Evolutionary conservation across 169 alveolate genomes (phyloP).

Genomic region (Babesia ovata): DNA sequence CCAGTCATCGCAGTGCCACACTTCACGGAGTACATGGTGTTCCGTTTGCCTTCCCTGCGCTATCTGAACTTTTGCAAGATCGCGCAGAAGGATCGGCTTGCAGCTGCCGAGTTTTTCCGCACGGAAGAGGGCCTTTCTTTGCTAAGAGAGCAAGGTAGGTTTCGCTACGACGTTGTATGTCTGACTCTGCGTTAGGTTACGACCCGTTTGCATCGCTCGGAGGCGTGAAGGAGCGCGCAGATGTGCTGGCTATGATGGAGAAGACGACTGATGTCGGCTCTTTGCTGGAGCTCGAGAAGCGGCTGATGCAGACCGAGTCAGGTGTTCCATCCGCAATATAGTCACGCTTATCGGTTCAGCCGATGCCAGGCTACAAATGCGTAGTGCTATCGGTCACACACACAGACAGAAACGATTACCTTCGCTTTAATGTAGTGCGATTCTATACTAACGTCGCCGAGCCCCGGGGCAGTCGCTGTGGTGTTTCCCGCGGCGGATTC

Average conservation of each 20-base stretch:
- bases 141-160: constrained; percentile 17
- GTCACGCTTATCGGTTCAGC: background rate
- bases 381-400: background rate
- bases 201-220: background rate
- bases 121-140: constrained; percentile 54
- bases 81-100: constrained; percentile 72
- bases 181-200: constrained; percentile 4
- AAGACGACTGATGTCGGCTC: constrained; percentile 18
- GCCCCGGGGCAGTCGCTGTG: too few relatives aligned
- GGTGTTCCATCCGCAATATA: constrained; percentile 4
- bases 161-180: background rate
- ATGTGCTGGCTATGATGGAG: constrained; percentile 13
- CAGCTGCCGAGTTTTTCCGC: constrained; percentile 52
- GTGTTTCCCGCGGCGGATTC: too few relatives aligned
- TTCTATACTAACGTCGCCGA: background rate
- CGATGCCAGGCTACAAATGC: background rate
- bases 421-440: background rate
- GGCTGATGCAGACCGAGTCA: background rate
- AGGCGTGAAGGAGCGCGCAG: background rate
- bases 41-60: constrained; percentile 74
- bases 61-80: constrained; percentile 76
- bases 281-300: constrained; percentile 20
- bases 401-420: background rate
- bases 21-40: constrained; percentile 72
- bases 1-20: constrained; percentile 73